Percentiles rank a stretch among this genome's conserved stretches.
These are phyloP conservation scores for Fusarium metavorans DNA, from an alignment of 2,329 filamentous ascomycete genomes.

Conservation along the genomic window DNA sequence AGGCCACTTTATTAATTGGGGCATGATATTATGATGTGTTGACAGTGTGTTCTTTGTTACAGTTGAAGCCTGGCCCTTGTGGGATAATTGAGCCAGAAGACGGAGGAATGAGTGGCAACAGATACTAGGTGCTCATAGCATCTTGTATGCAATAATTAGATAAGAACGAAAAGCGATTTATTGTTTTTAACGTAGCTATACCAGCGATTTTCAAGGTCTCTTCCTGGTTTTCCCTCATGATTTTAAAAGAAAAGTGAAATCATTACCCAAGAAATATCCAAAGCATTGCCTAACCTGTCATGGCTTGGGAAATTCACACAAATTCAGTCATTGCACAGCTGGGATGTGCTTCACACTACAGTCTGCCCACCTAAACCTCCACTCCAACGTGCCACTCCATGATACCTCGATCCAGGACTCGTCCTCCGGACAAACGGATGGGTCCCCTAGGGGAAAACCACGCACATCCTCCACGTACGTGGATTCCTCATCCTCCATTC, in stretches of 20 bases:
- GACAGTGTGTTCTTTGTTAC: too few relatives aligned
- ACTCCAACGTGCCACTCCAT: not conserved
- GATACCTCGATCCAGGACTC: not conserved
- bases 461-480: not conserved
- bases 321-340: not conserved
- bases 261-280: not conserved
- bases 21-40: too few relatives aligned
- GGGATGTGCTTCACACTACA: not conserved
- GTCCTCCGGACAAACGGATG: not conserved
- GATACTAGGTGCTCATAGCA: too few relatives aligned
- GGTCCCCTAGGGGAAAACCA: not conserved
- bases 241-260: not conserved
- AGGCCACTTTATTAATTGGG: too few relatives aligned
- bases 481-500: not conserved
- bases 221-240: too few relatives aligned
- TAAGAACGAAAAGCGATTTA: too few relatives aligned
- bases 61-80: too few relatives aligned
- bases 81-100: too few relatives aligned
- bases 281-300: not conserved
- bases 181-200: too few relatives aligned
- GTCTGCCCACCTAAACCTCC: not conserved
- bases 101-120: too few relatives aligned
- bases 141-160: too few relatives aligned
- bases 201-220: too few relatives aligned
- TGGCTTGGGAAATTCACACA: not conserved